These are phyloP conservation scores for Teunomyces kruisii DNA, from an alignment of 805 yeast species.

Conservation along the genomic window DNA sequence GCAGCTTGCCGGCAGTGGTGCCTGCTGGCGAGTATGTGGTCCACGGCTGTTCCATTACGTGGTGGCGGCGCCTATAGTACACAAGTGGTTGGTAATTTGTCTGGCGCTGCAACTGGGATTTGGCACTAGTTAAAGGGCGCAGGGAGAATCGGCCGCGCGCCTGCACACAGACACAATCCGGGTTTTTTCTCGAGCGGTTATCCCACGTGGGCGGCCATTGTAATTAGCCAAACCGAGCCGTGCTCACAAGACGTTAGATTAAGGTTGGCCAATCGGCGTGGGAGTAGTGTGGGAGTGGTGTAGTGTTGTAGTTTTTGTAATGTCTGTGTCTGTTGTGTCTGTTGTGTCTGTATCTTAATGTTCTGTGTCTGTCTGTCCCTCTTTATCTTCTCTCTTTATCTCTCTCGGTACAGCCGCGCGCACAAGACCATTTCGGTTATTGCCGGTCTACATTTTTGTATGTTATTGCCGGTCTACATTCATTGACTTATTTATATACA, in stretches of 20 bases:
- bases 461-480: not conserved
- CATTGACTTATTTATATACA: not conserved
- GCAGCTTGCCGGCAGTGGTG: constrained; percentile 10
- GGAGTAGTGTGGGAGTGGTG: not conserved
- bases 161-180: not conserved
- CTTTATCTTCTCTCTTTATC: no score
- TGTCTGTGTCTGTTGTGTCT: no score
- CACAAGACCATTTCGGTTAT: no score
- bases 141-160: not conserved
- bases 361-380: no score
- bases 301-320: not conserved
- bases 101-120: not conserved
- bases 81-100: not conserved
- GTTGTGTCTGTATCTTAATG: no score
- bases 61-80: not conserved
- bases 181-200: not conserved
- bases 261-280: no score
- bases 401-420: no score
- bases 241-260: not conserved
- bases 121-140: not conserved
- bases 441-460: not conserved
- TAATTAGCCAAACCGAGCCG: not conserved
- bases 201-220: constrained; percentile 7
- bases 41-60: constrained; percentile 7
- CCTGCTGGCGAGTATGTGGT: constrained; percentile 8